These are phyloP conservation scores for Schizophyllum amplum DNA, from an alignment of 1,284 basidiomycete species.

Conservation along the genomic window DNA sequence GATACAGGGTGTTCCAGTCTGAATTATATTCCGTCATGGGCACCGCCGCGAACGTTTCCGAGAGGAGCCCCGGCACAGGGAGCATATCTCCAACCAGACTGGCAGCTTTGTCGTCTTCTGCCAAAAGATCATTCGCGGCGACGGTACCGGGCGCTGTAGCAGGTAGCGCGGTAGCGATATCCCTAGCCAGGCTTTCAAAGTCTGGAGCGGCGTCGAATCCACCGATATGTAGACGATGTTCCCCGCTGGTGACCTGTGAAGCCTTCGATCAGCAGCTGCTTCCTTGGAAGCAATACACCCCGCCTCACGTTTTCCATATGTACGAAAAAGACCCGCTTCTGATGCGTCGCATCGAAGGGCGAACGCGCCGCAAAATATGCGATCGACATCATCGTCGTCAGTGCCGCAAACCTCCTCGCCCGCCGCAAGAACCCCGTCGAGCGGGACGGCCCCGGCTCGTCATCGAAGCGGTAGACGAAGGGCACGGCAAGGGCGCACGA, in stretches of 20 bases:
- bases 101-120: not conserved
- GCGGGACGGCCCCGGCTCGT: constrained; percentile 35
- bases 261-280: not conserved
- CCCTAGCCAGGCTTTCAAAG: constrained; percentile 52
- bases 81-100: not conserved
- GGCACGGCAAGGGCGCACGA: constrained; percentile 60
- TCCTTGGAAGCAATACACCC: not conserved
- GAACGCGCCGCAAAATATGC: constrained; percentile 54
- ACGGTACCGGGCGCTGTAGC: constrained; percentile 20
- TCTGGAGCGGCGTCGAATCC: constrained; percentile 80
- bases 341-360: constrained; percentile 82
- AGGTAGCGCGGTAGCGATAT: constrained; percentile 58
- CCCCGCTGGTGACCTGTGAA: constrained; percentile 58
- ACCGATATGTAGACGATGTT: constrained; percentile 78
- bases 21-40: constrained; percentile 61
- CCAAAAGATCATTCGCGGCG: not conserved
- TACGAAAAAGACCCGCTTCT: constrained; percentile 81
- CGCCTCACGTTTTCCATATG: constrained; percentile 78
- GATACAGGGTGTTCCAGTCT: constrained; percentile 87
- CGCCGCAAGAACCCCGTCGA: constrained; percentile 33
- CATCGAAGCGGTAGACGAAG: constrained; percentile 70
- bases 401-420: not conserved
- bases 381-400: constrained; percentile 32
- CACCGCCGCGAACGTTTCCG: constrained; percentile 30
- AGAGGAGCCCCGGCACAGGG: not conserved